Percentiles rank a stretch among this genome's conserved stretches.
phyloP scores from a whole-genome alignment of 257 asterid species.

The Fraxinus excelsior region DNA sequence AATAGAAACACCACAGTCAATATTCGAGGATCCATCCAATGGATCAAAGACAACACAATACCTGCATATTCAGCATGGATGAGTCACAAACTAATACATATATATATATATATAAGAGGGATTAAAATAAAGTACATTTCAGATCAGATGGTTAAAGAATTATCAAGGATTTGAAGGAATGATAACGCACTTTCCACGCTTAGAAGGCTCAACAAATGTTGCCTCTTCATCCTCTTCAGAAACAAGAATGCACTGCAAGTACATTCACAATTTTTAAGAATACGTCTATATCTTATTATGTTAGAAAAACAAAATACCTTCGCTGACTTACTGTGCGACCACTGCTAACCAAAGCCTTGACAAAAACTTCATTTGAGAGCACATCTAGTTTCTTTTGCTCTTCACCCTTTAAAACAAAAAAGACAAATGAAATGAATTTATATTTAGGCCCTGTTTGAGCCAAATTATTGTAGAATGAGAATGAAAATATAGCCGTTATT shows the following conservation, averaged over 20 bases:
- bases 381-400: constrained; percentile 97
- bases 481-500: too few relatives aligned
- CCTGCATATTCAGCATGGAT: constrained; percentile 39
- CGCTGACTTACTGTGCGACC: constrained; percentile 77
- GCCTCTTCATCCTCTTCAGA: constrained; percentile 97
- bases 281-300: not conserved
- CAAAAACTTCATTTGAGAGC: constrained; percentile 88
- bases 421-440: constrained; percentile 14
- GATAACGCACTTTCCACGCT: constrained; percentile 76
- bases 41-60: constrained; percentile 97
- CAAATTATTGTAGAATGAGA: too few relatives aligned
- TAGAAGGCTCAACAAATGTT: constrained; percentile 70
- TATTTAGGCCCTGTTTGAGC: too few relatives aligned
- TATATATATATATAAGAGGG: not conserved
- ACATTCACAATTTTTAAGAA: constrained; percentile 23
- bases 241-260: constrained; percentile 83
- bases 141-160: not conserved
- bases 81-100: constrained; percentile 16
- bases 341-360: constrained; percentile 92
- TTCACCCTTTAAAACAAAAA: constrained; percentile 59
- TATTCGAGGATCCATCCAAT: constrained; percentile 96
- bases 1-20: constrained; percentile 96
- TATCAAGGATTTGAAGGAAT: constrained; percentile 4
- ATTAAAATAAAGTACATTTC: not conserved
- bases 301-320: not conserved